Conservation (phyloP, 176 grass and related monocot genomes). For the Chrysopogon serrulatus region DNA sequence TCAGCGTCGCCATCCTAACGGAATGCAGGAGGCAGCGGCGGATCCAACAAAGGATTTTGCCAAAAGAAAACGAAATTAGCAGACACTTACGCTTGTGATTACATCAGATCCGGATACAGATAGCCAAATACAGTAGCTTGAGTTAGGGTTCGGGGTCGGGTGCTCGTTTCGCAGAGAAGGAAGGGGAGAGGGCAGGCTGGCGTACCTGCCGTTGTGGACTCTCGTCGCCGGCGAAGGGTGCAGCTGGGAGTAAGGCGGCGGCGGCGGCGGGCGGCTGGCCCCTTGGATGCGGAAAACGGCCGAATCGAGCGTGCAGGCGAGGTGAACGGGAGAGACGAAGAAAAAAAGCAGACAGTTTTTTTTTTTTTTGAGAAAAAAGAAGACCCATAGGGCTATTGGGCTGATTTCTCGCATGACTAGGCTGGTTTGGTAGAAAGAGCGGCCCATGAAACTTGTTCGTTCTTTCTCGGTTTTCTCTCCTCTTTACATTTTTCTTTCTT, state of each 20-base stretch:
- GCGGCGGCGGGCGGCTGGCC: neutral
- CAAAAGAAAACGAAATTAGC: neutral
- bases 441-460: neutral
- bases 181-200: neutral
- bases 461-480: neutral
- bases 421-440: neutral
- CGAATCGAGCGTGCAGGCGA: neutral
- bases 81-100: neutral
- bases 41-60: neutral
- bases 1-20: slow-evolving; percentile 60
- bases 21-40: neutral
- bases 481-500: neutral
- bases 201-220: neutral
- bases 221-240: neutral
- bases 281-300: neutral
- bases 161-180: neutral
- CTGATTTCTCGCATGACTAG: neutral
- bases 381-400: neutral
- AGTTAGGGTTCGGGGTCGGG: neutral
- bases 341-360: neutral
- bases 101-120: neutral
- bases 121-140: neutral
- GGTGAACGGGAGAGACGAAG: neutral
- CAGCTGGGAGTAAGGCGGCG: neutral
- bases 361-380: too few relatives aligned